These are phyloP conservation scores for Epichloe baconii DNA, from an alignment of 2,329 filamentous ascomycete genomes.

Conservation along the genomic window DNA sequence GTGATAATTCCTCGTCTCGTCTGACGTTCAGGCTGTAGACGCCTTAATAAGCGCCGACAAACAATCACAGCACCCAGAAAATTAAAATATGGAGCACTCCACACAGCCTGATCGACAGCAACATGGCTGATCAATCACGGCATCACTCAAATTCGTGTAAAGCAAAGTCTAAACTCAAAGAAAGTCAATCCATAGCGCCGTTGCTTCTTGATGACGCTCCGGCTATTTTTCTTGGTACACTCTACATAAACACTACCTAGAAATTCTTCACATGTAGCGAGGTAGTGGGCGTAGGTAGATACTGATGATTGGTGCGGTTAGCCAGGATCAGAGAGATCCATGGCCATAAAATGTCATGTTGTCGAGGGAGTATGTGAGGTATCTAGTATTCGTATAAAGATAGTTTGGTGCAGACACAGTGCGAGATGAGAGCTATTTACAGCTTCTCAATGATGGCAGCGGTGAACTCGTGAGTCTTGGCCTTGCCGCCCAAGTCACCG, in stretches of 20 bases:
- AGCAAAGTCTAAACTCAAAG: too few species aligned
- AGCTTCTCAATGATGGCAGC: slow-evolving; percentile 70
- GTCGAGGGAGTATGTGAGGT: background rate
- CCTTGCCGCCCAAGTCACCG: slow-evolving; percentile 88
- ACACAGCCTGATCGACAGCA: too few species aligned
- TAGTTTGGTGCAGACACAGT: background rate
- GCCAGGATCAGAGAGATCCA: background rate
- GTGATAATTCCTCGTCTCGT: too few species aligned
- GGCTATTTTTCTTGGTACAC: slow-evolving; percentile 13
- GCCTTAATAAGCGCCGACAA: too few species aligned
- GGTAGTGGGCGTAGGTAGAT: slow-evolving; percentile 1
- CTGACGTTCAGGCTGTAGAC: too few species aligned
- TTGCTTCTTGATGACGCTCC: slow-evolving; percentile 15
- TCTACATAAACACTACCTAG: slow-evolving; percentile 17
- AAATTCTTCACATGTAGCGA: slow-evolving; percentile 5
- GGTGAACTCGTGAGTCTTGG: slow-evolving; percentile 92
- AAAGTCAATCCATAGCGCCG: slow-evolving; percentile 14
- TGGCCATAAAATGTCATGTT: background rate
- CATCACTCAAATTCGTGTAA: too few species aligned
- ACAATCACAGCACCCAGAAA: too few species aligned
- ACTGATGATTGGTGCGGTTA: background rate
- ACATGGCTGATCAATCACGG: too few species aligned
- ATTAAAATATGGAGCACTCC: too few species aligned
- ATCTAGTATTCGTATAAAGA: background rate
- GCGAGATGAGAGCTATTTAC: slow-evolving; percentile 24